Evolutionary conservation across 2,329 filamentous ascomycete genomes (phyloP), one percentile per base, ranked within the genome.

Genomic region (Monilinia laxa): DNA sequence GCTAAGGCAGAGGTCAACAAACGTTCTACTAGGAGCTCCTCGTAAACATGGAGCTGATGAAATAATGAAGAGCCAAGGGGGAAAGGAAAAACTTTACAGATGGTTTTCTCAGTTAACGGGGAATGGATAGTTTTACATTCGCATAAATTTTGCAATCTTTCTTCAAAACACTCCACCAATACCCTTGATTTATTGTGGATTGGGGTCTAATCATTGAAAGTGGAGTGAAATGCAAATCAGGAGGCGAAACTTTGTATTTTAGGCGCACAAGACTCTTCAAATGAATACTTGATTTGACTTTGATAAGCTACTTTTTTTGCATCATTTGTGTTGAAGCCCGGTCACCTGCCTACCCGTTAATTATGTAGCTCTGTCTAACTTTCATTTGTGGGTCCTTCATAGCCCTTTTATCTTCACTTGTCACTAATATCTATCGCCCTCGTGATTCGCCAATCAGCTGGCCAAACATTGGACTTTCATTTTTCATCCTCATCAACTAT

Each of bases 1-100:
- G 87, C 88, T 72, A 94, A 95, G 83, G 90, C 70, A 54, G 74
- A 76, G 66, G 67, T 68, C 10, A 74, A 69, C 66, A 76, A 76
- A 71, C 72, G 75, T 51, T 54, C 71, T 59, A 76, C 74, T 55
- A 66, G 73, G 70, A 75, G 74, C 71, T 69, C 70, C 62, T 73
- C 70, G 45, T 75, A 73, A 64, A 71, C 64, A 59, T 40, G 80
- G 71, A 88, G 87, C 73, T 87, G 47, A 62, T 18, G 52, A 57
- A 64, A 74, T 87, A 65, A 65, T 65, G 52, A 57, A 58, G 38
- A 20, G 10, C 10, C 45, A 18, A 23, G 31, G 23, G 52, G 28
- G 42, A 49, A 23, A 57, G 53, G 25, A 40, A 64, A 57, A 9
- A 18, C 47, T 16, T 35, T 49, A 35, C 42, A 9, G 25, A 35